Evolutionary conservation across 2,329 filamentous ascomycete species (phyloP).

Genomic region (Phaeosphaeriaceae sp.): DNA sequence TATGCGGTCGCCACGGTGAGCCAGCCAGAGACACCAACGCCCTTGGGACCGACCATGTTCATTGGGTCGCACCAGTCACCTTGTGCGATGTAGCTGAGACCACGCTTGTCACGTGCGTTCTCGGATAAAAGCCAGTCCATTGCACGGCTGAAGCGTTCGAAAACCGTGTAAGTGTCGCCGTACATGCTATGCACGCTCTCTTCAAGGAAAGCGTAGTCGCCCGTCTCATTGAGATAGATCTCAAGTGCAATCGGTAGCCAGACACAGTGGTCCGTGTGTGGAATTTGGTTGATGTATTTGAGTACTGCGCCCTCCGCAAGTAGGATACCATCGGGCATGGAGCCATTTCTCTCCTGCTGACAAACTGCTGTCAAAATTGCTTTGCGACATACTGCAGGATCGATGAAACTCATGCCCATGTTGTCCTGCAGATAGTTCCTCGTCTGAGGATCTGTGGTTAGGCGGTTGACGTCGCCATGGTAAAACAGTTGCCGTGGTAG

Average conservation of each 20-base stretch:
- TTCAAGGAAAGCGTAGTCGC: constrained; percentile 60
- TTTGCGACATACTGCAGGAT: constrained; percentile 58
- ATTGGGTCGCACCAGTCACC: constrained; percentile 69
- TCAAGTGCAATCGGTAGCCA: constrained; percentile 66
- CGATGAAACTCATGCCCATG: constrained; percentile 68
- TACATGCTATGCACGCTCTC: constrained; percentile 54
- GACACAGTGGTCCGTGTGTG: constrained; percentile 67
- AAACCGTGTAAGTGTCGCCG: constrained; percentile 59
- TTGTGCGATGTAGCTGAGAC: constrained; percentile 65
- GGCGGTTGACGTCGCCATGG: constrained; percentile 66
- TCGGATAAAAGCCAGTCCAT: constrained; percentile 64
- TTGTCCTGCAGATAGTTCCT: constrained; percentile 68
- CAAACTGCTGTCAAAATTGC: constrained; percentile 60
- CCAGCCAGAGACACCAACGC: constrained; percentile 66
- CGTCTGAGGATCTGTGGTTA: constrained; percentile 67
- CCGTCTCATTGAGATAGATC: constrained; percentile 64
- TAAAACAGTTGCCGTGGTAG: constrained; percentile 66
- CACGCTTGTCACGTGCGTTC: constrained; percentile 59
- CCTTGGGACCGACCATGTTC: constrained; percentile 70
- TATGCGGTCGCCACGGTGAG: constrained; percentile 64
- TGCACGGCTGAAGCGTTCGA: constrained; percentile 63
- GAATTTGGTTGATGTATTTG: constrained; percentile 69
- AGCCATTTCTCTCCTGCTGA: constrained; percentile 63
- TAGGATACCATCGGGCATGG: constrained; percentile 67
- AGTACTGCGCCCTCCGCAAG: constrained; percentile 63